Conservation (phyloP, 805 yeast genomes). For the Lipomyces japonicus region DNA sequence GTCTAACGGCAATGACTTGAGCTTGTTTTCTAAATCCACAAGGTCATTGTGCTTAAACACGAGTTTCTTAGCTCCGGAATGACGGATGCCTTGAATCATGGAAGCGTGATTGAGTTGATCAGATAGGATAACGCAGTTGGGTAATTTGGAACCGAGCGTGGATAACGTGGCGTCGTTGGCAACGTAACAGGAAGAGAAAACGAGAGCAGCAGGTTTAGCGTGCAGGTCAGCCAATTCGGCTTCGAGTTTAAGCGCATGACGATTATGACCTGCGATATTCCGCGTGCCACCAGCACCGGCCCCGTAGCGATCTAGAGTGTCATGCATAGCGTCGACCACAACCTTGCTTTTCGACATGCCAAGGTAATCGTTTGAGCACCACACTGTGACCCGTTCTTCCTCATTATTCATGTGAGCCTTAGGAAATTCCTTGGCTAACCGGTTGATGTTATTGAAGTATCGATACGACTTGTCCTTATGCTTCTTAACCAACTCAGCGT, state of each 20-base stretch:
- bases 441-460: slow-evolving; percentile 93
- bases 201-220: slow-evolving; percentile 91
- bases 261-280: slow-evolving; percentile 96
- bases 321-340: slow-evolving; percentile 72
- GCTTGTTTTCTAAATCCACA: slow-evolving; percentile 71
- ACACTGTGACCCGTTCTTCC: slow-evolving; percentile 85
- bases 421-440: slow-evolving; percentile 92
- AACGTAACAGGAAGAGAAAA: slow-evolving; percentile 91
- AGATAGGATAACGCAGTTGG: slow-evolving; percentile 84
- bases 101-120: slow-evolving; percentile 96
- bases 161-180: slow-evolving; percentile 95
- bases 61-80: slow-evolving; percentile 83
- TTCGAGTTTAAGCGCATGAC: slow-evolving; percentile 83
- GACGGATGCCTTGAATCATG: slow-evolving; percentile 93
- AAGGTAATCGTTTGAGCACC: slow-evolving; percentile 98
- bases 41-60: slow-evolving; percentile 89
- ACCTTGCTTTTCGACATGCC: slow-evolving; percentile 85
- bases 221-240: slow-evolving; percentile 84
- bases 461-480: slow-evolving; percentile 89
- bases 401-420: slow-evolving; percentile 70
- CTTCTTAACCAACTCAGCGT: slow-evolving; percentile 64
- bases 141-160: slow-evolving; percentile 83
- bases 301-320: slow-evolving; percentile 82
- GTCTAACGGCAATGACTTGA: slow-evolving; percentile 76
- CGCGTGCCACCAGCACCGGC: slow-evolving; percentile 99